Base-by-base conservation (phyloP, 768 basidiomycete genomes). In the Lactifluus subvellereus region DNA sequence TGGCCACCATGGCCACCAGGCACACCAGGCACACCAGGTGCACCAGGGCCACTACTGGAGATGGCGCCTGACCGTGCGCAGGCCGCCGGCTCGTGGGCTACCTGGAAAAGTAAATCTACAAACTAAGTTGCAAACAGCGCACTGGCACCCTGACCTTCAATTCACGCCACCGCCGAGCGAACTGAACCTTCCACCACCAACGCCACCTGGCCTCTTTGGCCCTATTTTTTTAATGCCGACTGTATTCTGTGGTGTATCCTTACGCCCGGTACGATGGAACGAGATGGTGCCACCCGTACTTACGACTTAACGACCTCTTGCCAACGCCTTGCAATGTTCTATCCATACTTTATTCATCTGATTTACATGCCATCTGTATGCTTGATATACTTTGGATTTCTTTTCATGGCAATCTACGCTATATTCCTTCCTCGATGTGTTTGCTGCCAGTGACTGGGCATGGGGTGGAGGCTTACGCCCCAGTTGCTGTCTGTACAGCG, bases 151-250 rank as follows among this genome's bases (percentile, higher is more conserved):
- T 7, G 70, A 67, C 42, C 70, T 78, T 47, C 78, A 73, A 20
- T 85, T 86, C 3, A 86, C 87, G 5, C 82, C 87, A n/a, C 80
- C 84, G 5, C 80, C 83, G 3, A 73, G 79, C 56, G 81, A 83
- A 61, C 87, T 33, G 80, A 80, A 13, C 76, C 27, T 75, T 53
- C 74, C 75, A 45, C 84, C 81, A 60, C 85, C 84, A 2, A 27
- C 27, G 11, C 50, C 10, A n/a, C 62, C 47, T 48, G 89, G 89
- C 35, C 73, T 93, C 64, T 93, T 92, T 69, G 91, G 91, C 37
- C 89, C 90, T 37, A n/a, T 9, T 27, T 45, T n/a, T 27, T 3
- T 20, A 9, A 54, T n/a, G 20, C 30, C 33, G 6, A 59, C 3
- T 6, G 27, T 27, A 43, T 33, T 59, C 48, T 53, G 20, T 53